A percentile compares a stretch with the other conserved stretches of the same genome.
phyloP scores from a whole-genome alignment of 2,329 filamentous ascomycete species.

The Cercospora zeae-maydis region DNA sequence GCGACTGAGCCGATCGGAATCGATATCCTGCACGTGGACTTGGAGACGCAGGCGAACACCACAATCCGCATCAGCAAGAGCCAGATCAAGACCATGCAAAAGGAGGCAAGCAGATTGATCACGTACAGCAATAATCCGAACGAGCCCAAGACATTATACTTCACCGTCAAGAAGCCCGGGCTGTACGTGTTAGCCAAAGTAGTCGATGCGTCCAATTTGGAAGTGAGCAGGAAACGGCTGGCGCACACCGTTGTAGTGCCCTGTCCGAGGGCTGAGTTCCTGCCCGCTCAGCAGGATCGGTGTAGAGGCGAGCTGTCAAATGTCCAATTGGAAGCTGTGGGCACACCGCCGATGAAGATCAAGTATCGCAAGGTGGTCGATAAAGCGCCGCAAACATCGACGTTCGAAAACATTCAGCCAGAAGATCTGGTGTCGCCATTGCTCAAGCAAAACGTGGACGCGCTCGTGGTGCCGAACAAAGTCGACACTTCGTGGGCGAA shows the following conservation, averaged over 20 bases:
- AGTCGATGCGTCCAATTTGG: slow-evolving; percentile 87
- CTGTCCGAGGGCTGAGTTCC: slow-evolving; percentile 77
- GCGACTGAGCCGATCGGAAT: slow-evolving; percentile 85
- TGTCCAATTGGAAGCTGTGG: slow-evolving; percentile 75
- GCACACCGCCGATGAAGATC: slow-evolving; percentile 86
- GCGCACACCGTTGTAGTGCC: slow-evolving; percentile 82
- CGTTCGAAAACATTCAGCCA: slow-evolving; percentile 90
- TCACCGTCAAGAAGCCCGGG: slow-evolving; percentile 78
- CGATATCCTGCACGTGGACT: slow-evolving; percentile 81
- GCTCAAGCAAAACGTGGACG: slow-evolving; percentile 51
- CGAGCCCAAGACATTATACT: slow-evolving; percentile 54
- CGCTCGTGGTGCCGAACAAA: slow-evolving; percentile 55
- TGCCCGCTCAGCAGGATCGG: slow-evolving; percentile 61
- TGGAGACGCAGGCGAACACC: slow-evolving; percentile 76
- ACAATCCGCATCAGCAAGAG: slow-evolving; percentile 69
- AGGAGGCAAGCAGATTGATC: slow-evolving; percentile 60
- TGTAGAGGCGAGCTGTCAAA: slow-evolving; percentile 88
- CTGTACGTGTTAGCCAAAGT: slow-evolving; percentile 83
- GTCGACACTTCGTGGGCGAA: slow-evolving; percentile 79
- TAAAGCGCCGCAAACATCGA: slow-evolving; percentile 74
- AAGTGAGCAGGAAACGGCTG: slow-evolving; percentile 54
- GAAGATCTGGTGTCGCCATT: slow-evolving; percentile 79
- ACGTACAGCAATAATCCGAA: slow-evolving; percentile 45
- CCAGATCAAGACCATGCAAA: slow-evolving; percentile 72
- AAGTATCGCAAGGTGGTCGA: slow-evolving; percentile 89